Base-by-base conservation (phyloP, 805 yeast species). In the Zygosaccharomyces rouxii region DNA sequence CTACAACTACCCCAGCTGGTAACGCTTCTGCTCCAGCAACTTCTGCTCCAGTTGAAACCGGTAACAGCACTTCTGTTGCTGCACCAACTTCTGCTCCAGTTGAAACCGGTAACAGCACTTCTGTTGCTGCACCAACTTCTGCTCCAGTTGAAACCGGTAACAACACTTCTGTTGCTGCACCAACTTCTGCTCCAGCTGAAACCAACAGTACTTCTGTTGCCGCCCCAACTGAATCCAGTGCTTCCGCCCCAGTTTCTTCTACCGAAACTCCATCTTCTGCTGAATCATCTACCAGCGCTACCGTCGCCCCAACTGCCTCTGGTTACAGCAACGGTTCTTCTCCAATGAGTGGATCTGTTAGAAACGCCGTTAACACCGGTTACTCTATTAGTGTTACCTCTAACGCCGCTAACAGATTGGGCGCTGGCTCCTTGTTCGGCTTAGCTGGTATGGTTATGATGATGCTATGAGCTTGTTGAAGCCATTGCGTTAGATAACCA, bases 21-120 rank as follows among this genome's bases (percentile, higher is more conserved):
- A 80, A 85, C 56, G 89, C 84, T 66, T 80, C 90, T 53, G 83
- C 69, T 62, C 81, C 92, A 53, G 84, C 92, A 68, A 86, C 95
- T 59, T 71, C 87, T 48, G 44, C 35, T 7, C 22, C 37, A n/a
- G n/a, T 29, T 23, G 13, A 41, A 11, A 10, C 92, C 65, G 77
- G 80, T 80, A 80, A 85, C 57, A 89, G 84, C 66, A 80, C 90
- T 53, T n/a, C n/a, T n/a, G n/a, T n/a, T n/a, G 83, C 69, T 62
- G 81, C 92, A 52, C 85, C 92, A 69, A 86, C 95, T 59, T 71
- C 87, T 23, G 63, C 81, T 64, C 51, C 58, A 26, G 53, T 40
- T 49, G 43, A 56, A 49, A 44, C 50, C 31, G 38, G 49, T 40
- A 56, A 33, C 23, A 47, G 48, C 30, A 31, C 47, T 38, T 11